These are phyloP conservation scores for Penicillium griseofulvum DNA, from an alignment of 2,329 filamentous ascomycete species.

Conservation along the genomic window DNA sequence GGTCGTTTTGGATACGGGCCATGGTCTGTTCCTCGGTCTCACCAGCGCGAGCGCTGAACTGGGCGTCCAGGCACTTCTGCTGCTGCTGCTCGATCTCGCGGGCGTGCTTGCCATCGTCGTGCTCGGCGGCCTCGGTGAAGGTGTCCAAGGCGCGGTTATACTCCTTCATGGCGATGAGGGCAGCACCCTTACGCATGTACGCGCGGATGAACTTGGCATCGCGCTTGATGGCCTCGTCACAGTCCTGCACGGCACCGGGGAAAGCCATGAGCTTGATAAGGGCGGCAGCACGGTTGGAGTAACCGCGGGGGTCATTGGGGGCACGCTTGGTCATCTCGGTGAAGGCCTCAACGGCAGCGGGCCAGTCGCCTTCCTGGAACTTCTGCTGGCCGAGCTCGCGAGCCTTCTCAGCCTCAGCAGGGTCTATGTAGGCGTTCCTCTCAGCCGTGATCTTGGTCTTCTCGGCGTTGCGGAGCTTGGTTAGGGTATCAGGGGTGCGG, in stretches of 20 bases:
- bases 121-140: constrained; percentile 73
- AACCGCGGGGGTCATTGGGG: constrained; percentile 87
- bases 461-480: constrained; percentile 87
- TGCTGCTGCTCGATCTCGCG: constrained; percentile 92
- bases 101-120: constrained; percentile 79
- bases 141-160: constrained; percentile 93
- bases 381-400: constrained; percentile 92
- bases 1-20: constrained; percentile 84
- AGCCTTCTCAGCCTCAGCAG: constrained; percentile 89
- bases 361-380: constrained; percentile 97
- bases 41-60: constrained; percentile 86
- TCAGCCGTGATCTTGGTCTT: constrained; percentile 76
- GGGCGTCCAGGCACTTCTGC: constrained; percentile 85
- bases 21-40: constrained; percentile 96
- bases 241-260: constrained; percentile 89
- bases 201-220: constrained; percentile 92
- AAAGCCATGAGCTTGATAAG: constrained; percentile 97
- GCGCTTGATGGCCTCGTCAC: constrained; percentile 83
- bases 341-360: constrained; percentile 90
- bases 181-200: constrained; percentile 94
- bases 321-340: constrained; percentile 95
- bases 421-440: constrained; percentile 79
- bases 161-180: constrained; percentile 95
- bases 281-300: constrained; percentile 94
- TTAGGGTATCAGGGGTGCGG: constrained; percentile 88